Base-by-base conservation (phyloP, 345 rosid species). In the Syzygium aromaticum region DNA sequence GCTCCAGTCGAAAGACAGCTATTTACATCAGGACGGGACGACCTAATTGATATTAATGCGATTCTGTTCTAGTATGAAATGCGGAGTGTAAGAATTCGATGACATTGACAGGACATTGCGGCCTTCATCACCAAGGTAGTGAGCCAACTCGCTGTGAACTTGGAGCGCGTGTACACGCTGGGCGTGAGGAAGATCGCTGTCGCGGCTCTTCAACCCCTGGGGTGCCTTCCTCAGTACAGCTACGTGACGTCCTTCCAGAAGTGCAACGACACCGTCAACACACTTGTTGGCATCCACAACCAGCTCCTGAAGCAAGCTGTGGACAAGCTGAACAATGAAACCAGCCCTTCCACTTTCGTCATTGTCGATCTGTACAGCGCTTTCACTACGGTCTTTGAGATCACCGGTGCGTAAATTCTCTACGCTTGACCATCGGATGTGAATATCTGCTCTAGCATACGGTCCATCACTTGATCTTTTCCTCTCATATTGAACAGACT, bases 221-320 rank as follows among this genome's bases (percentile, higher is more conserved):
- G 99, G 1, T 97, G 99, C 90, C 94, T 95, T 59, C 99, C 99
- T 43, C 15, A 5, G 0, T 84, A 73, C 87, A 93, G 98, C 4
- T 22, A 21, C 16, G 19, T 12, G 12, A 84, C 87, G 38, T 89
- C 95, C 17, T 95, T 91, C 86, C 89, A 88, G 84, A 91, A 86
- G 59, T 95, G 98, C 94, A 90, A 92, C 61, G 93, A 33, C 43
- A 83, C 90, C 7, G 52, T 90, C 10, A 94, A 94, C 91, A 11
- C 23, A 23, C 92, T 92, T 3, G 92, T 90, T 12, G 51, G 51
- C 27, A 59, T 93, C 89, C 99, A 96, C 92, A 95, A 95, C 89
- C 83, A 5, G 33, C 88, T 93, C 77, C 85, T 95, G 90, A 88
- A 85, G 51, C 89, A 90, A 91, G 92, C 95, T 8, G 94, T 94